Base-by-base conservation (phyloP, 148 eudicot genomes). In the Rhododendron simsii region DNA sequence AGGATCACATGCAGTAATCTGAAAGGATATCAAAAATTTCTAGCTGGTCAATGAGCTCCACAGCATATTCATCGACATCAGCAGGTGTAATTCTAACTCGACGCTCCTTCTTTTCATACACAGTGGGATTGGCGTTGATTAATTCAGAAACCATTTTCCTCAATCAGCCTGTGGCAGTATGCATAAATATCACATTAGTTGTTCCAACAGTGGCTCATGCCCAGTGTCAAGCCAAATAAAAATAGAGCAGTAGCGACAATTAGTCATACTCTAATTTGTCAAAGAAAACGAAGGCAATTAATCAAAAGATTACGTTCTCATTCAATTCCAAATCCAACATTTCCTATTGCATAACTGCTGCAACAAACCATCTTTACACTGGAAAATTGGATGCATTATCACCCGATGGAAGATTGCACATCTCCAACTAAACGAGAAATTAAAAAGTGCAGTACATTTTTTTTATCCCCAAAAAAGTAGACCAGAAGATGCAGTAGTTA, bases 11-110 rank as follows among this genome's bases (percentile, higher is more conserved):
- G 85, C 33, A 69, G 20, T 83, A 15, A 44, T 61, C n/a, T 81
- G 65, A 63, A 89, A 92, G 94, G 94, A 92, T 92, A 92, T 92
- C 89, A 92, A 92, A 92, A 59, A 92, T 84, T 86, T 92, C 92
- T 48, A 83, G 82, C 44, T 89, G 91, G 76, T 92, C 92, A 86
- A 92, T 90, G 47, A 85, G 78, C 51, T 92, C 94, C 80, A 86
- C 89, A 21, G 90, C 83, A 84, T 89, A 90, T 84, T 92, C 94
- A 85, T 92, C 92, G 80, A 84, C 65, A 81, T 78, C 90, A 81
- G 69, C 78, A 13, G 89, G 86, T 81, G 81, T 75, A 86, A 53
- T 82, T 80, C 94, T 88, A 82, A 81, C 81, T 88, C 90, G 94
- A 33, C 94, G 94, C 84, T 92, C 94, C 88, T 90, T 92, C 78